Conservation (phyloP, 192 early-diverging fungal species). For the Lobosporangium transversale region DNA sequence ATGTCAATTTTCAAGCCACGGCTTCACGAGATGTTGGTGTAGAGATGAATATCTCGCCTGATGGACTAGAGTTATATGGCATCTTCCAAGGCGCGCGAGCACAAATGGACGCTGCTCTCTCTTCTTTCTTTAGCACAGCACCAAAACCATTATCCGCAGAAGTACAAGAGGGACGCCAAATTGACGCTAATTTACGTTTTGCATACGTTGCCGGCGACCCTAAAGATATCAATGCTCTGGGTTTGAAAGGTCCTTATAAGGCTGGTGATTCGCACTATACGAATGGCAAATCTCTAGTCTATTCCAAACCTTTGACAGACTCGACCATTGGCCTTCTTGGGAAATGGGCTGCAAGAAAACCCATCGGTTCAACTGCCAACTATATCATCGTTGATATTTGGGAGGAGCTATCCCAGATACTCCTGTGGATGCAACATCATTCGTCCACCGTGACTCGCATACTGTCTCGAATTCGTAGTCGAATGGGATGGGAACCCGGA, state of each 20-base stretch:
- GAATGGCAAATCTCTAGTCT: constrained; percentile 46
- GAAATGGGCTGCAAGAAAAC: constrained; percentile 22
- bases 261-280: constrained; percentile 32
- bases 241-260: constrained; percentile 11
- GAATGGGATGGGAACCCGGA: constrained; percentile 37
- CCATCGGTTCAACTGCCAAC: constrained; percentile 12
- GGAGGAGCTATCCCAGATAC: constrained; percentile 30
- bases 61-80: constrained; percentile 33
- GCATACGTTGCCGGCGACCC: constrained; percentile 22
- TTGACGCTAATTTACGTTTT: constrained; percentile 39
- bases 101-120: constrained; percentile 5
- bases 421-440: constrained; percentile 29
- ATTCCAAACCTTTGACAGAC: constrained; percentile 10
- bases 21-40: no score
- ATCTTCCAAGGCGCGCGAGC: constrained; percentile 37
- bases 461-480: constrained; percentile 49
- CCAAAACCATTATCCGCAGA: constrained; percentile 11
- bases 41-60: no score
- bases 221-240: constrained; percentile 25
- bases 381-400: constrained; percentile 54
- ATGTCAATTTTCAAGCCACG: no score
- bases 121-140: constrained; percentile 13
- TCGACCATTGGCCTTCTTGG: constrained; percentile 25
- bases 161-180: constrained; percentile 30
- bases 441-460: constrained; percentile 45